Base-by-base conservation (phyloP, 1,139 yeast species). In the Protomyces lactucae-debilis region DNA sequence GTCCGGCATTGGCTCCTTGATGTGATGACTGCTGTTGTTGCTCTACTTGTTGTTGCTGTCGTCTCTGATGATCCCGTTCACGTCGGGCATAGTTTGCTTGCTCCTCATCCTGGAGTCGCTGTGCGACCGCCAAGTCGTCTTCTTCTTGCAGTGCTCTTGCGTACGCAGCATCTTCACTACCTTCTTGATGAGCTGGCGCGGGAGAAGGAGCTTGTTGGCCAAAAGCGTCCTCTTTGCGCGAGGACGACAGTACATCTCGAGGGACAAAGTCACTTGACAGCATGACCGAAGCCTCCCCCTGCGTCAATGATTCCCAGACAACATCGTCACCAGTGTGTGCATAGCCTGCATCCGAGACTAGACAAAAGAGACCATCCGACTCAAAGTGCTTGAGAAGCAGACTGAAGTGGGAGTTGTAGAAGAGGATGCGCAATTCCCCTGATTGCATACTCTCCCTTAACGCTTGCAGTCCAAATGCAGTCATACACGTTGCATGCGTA, bases 321-420 rank as follows among this genome's bases (percentile, higher is more conserved):
- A 86, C 80, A 1, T 89, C 83, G 56, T 81, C 79, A 48, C 91
- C 76, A 0, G 88, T 81, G 72, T 88, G 91, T 39, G 73, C 76
- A 70, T 84, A 87, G 1, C 93, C 88, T 25, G 81, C 77, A 73
- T 91, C 97, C 2, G 95, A 88, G 8, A 89, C 84, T 55, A 91
- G 84, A 72, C 74, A 83, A 84, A 66, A 89, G 74, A 70, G 80
- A 81, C 61, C 78, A 74, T 68, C 79, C 74, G 72, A 64, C 16
- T 67, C 69, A 14, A 67, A 73, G 59, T 79, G 79, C 71, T 87
- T 87, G 72, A 82, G 82, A 14, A 90, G 74, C 0, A 96, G 87
- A 66, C 83, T 82, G 74, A 88, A 91, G 74, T 90, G 97, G 74
- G 90, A 89, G 74, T 91, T 91, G 70, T 96, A 79, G 77, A 91